phyloP scores from a whole-genome alignment of 768 basidiomycete species.

The Tylopilus intermedius region DNA sequence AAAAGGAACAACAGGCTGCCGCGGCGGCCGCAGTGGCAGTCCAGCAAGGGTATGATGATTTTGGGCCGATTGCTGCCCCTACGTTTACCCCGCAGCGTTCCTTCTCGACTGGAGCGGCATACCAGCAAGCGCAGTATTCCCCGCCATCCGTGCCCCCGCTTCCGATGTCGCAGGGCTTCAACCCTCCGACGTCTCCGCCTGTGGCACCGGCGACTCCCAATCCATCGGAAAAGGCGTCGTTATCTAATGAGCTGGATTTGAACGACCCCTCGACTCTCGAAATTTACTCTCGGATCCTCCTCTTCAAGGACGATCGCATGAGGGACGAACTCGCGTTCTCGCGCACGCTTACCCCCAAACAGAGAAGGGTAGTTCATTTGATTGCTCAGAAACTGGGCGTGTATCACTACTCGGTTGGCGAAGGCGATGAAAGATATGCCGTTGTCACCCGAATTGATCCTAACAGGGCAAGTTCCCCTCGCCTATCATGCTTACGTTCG shows the following conservation, averaged over 20 bases:
- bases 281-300: constrained; percentile 91
- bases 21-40: constrained; percentile 10
- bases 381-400: constrained; percentile 96
- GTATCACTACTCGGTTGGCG: constrained; percentile 89
- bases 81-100: constrained; percentile 70
- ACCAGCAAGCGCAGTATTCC: constrained; percentile 63
- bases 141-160: constrained; percentile 46
- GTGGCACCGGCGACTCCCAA: constrained; percentile 57
- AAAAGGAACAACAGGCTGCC: constrained; percentile 62
- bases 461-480: constrained; percentile 54
- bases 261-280: constrained; percentile 95
- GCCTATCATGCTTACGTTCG: constrained; percentile 6
- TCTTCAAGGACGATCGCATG: constrained; percentile 98
- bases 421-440: constrained; percentile 88
- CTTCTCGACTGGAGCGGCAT: constrained; percentile 57
- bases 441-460: constrained; percentile 91
- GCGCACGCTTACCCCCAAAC: constrained; percentile 75
- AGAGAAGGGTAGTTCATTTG: constrained; percentile 89
- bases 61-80: constrained; percentile 51
- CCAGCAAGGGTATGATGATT: constrained; percentile 65
- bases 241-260: constrained; percentile 77
- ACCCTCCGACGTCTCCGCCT: constrained; percentile 46
- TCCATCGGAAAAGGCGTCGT: constrained; percentile 56
- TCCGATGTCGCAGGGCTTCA: constrained; percentile 39
- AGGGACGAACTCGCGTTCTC: constrained; percentile 97